A percentile compares a stretch with the other conserved stretches of the same genome.
phyloP scores from a whole-genome alignment of 805 yeast species.

The Teunomyces stri region DNA sequence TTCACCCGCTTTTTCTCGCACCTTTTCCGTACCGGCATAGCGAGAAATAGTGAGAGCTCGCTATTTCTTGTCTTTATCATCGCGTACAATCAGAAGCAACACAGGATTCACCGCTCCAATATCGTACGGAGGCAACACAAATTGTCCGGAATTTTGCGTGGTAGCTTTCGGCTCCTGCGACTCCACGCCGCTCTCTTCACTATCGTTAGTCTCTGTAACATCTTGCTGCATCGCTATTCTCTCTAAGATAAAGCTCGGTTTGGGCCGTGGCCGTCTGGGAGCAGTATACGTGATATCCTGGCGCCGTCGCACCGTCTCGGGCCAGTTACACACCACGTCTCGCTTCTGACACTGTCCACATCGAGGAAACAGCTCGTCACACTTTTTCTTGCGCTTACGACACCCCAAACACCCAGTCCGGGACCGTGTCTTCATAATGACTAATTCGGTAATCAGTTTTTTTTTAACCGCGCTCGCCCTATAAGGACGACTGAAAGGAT shows the following conservation, averaged over 20 bases:
- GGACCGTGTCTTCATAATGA: slow-evolving; percentile 21
- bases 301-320: slow-evolving; percentile 9
- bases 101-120: background rate
- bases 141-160: background rate
- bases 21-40: background rate
- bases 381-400: slow-evolving; percentile 26
- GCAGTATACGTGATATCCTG: background rate
- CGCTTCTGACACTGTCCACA: slow-evolving; percentile 26
- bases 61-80: background rate
- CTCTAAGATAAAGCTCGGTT: slow-evolving; percentile 18
- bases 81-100: background rate
- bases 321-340: slow-evolving; percentile 27
- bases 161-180: too few species aligned
- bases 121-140: background rate
- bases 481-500: background rate
- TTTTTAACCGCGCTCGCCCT: slow-evolving; percentile 31
- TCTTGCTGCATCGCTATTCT: slow-evolving; percentile 41
- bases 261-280: background rate
- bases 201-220: slow-evolving; percentile 2
- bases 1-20: slow-evolving; percentile 7
- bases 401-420: slow-evolving; percentile 35
- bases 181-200: background rate
- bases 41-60: background rate
- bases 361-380: slow-evolving; percentile 32
- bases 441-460: slow-evolving; percentile 24